A percentile compares a stretch with the other conserved stretches of the same genome.
Conservation (phyloP, 2,329 filamentous ascomycete species). For the Colletotrichum chlorophyti region DNA sequence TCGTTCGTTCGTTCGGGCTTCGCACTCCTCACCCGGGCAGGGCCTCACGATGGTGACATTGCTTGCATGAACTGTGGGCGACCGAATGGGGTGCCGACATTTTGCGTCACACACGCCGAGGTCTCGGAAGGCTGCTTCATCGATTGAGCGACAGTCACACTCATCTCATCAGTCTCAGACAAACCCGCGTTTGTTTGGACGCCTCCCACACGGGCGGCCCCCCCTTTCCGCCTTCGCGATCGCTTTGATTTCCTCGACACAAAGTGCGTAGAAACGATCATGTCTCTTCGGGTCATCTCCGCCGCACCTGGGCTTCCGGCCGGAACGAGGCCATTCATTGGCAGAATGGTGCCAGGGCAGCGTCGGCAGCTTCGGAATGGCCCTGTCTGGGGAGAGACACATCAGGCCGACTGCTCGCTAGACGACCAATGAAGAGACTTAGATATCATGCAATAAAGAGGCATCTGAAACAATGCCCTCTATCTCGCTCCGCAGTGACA, state of each 20-base stretch:
- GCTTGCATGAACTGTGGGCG: too few relatives aligned
- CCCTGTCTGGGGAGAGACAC: not conserved
- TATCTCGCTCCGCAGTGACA: constrained; percentile 23
- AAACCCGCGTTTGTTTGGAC: constrained; percentile 7
- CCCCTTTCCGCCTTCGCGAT: too few relatives aligned
- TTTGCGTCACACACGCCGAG: too few relatives aligned
- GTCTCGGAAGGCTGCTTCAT: constrained; percentile 22
- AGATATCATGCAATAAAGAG: not conserved
- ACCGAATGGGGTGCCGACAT: too few relatives aligned
- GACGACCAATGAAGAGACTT: not conserved
- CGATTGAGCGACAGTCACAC: constrained; percentile 13
- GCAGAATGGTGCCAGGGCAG: not conserved
- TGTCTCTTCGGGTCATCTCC: not conserved
- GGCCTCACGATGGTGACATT: not conserved
- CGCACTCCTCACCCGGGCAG: too few relatives aligned
- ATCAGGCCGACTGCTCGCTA: constrained; percentile 2
- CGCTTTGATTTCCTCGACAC: not conserved
- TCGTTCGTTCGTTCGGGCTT: too few relatives aligned
- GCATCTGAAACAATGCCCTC: constrained; percentile 26
- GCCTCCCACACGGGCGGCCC: not conserved
- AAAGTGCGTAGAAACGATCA: too few relatives aligned
- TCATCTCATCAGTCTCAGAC: constrained; percentile 19
- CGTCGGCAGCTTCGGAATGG: constrained; percentile 17
- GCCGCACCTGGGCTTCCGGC: not conserved
- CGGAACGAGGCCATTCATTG: not conserved